Evolutionary conservation across 371 early-diverging fungal species (phyloP).

Genomic region (Mortierella sp.): DNA sequence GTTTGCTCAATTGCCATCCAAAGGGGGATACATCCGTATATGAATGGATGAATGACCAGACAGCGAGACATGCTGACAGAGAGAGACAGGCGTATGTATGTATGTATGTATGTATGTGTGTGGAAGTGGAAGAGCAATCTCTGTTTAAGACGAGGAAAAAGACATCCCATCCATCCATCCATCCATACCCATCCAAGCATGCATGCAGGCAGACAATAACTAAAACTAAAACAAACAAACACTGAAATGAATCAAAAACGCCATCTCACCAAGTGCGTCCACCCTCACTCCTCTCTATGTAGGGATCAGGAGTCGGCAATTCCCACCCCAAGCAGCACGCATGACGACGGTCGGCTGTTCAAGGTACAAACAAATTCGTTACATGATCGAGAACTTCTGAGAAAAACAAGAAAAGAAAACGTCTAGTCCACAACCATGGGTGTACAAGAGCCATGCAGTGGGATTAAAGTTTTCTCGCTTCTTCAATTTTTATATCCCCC

Average conservation of each 20-base stretch:
- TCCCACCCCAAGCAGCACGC: background rate
- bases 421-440: background rate
- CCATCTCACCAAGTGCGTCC: background rate
- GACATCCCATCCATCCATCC: too few relatives aligned
- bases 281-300: too few relatives aligned
- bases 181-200: background rate
- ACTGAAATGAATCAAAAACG: slow-evolving; percentile 4
- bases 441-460: background rate
- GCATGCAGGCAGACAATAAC: background rate
- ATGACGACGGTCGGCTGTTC: background rate
- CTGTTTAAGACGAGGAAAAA: too few relatives aligned
- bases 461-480: background rate
- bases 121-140: background rate
- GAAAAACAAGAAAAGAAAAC: background rate
- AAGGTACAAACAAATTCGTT: background rate
- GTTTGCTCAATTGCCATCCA: background rate
- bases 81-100: background rate
- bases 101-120: background rate
- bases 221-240: background rate
- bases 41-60: background rate
- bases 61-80: background rate
- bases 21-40: background rate
- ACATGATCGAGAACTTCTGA: background rate
- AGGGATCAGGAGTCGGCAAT: background rate
- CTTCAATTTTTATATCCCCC: background rate